Base-by-base conservation (phyloP, 768 basidiomycete genomes). In the Lactarius hatsudake region DNA sequence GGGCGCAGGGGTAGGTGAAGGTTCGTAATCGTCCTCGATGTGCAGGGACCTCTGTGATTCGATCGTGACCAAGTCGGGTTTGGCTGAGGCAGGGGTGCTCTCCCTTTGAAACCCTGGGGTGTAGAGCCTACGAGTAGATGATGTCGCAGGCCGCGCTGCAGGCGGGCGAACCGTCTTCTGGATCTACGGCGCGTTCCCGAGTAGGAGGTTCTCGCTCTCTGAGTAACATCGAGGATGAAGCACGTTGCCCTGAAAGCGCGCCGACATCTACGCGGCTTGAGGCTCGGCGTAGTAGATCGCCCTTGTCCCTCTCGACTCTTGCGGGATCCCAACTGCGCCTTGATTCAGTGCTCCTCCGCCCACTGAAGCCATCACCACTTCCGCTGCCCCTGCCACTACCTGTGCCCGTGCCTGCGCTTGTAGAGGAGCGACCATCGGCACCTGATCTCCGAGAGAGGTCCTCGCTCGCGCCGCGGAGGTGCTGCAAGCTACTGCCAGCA, bases 21-120 rank as follows among this genome's bases (percentile, higher is more conserved):
- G 82, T 2, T 81, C 82, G 59, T 81, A 77, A 38, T 77, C 76
- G 17, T 67, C 66, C 26, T 67, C 66, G 34, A 64, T 64, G 53
- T 73, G 67, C 7, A 77, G 70, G 12, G 75, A 68, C 59, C 79
- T 78, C 20, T 76, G 72, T 18, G 74, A 74, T 38, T 76, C 74
- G 23, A 71, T 68, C 9, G 69, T 71, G 10, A 51, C 61, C 30
- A 54, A 71, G 60, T 28, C 68, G 6, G 61, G 61, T 61, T 64
- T 72, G 45, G 70, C 61, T 26, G 68, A 69, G 40, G 66, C 72
- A 4, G 74, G 76, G 15, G 67, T 68, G 54, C 81, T 79, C 70
- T 84, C 83, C 28, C 83, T 78, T 45, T 83, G 82, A 51, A 88
- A 86, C 48, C 86, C 79, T 3, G 87, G 85, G 0, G 84, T 79